Evolutionary conservation across 2,329 filamentous ascomycete genomes (phyloP).

Genomic region (Aureobasidium melanogenum): DNA sequence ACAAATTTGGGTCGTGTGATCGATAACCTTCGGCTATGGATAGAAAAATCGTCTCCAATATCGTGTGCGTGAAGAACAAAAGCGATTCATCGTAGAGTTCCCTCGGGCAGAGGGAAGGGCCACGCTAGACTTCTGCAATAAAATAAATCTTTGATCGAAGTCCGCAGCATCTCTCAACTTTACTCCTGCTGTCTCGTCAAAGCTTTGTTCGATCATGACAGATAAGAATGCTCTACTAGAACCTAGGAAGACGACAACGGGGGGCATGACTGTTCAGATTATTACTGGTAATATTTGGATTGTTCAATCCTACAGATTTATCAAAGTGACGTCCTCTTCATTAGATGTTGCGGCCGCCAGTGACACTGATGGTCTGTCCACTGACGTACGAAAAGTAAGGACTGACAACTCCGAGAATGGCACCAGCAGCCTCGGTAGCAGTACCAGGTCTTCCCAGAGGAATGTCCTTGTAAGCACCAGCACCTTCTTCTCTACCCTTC

Average conservation of each 20-base stretch:
- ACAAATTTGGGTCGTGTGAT: not conserved
- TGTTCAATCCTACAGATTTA: not conserved
- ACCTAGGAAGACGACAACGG: not conserved
- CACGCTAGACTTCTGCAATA: too few species aligned
- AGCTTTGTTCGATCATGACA: too few species aligned
- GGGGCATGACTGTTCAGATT: not conserved
- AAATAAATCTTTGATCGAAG: too few species aligned
- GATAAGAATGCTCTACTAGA: not conserved
- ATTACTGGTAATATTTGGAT: not conserved
- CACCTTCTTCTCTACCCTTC: slow-evolving; percentile 32
- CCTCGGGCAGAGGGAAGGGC: too few species aligned
- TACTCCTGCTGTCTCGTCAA: too few species aligned
- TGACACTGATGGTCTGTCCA: slow-evolving; percentile 81
- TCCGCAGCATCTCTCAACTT: too few species aligned
- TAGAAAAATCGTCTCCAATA: too few species aligned
- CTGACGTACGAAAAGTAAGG: slow-evolving; percentile 77
- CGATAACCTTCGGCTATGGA: too few species aligned
- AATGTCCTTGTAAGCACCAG: slow-evolving; percentile 52
- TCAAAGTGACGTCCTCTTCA: not conserved
- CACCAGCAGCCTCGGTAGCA: slow-evolving; percentile 70
- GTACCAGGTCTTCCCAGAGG: slow-evolving; percentile 68
- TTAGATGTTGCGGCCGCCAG: slow-evolving; percentile 61
- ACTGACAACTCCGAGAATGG: slow-evolving; percentile 69
- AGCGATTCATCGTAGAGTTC: too few species aligned
- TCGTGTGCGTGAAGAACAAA: too few species aligned